Conservation (phyloP, 1,284 basidiomycete genomes). For the Cryptococcus sp. region DNA sequence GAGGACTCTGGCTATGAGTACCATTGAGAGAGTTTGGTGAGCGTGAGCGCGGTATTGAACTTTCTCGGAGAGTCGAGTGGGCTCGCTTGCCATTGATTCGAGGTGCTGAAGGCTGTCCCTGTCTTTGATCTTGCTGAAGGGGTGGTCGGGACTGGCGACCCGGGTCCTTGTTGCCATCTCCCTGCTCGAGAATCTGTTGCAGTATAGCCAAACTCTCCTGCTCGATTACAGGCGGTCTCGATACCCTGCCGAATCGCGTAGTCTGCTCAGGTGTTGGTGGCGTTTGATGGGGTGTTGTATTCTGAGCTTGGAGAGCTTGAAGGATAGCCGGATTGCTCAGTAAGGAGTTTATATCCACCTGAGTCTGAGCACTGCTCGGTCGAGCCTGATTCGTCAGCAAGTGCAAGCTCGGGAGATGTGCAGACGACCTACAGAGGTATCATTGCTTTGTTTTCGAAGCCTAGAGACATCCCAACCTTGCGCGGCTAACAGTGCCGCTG, state of each 20-base stretch:
- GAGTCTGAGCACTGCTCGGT: neutral
- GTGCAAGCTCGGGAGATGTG: too few species aligned
- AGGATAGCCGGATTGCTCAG: neutral
- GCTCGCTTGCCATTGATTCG: neutral
- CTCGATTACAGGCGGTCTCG: conserved; percentile 13
- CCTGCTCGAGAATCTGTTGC: too few species aligned
- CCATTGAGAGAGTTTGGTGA: neutral
- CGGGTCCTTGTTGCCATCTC: too few species aligned
- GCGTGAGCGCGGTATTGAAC: neutral
- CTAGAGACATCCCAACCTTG: neutral
- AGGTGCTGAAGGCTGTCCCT: neutral
- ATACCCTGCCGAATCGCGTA: conserved; percentile 19
- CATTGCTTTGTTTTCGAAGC: too few species aligned
- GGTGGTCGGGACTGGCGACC: too few species aligned
- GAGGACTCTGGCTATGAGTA: too few species aligned
- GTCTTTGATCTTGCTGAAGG: too few species aligned
- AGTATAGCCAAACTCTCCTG: neutral
- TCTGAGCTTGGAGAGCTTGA: neutral
- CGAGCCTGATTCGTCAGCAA: too few species aligned
- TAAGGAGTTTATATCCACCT: neutral
- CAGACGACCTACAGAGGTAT: too few species aligned
- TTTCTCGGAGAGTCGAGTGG: neutral
- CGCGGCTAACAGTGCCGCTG: neutral
- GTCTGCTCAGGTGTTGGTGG: conserved; percentile 12
- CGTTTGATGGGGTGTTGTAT: neutral